Evolutionary conservation across 2,329 filamentous ascomycete species (phyloP), one percentile per base, ranked within the genome.

Genomic region (Pseudogymnoascus pannorum): DNA sequence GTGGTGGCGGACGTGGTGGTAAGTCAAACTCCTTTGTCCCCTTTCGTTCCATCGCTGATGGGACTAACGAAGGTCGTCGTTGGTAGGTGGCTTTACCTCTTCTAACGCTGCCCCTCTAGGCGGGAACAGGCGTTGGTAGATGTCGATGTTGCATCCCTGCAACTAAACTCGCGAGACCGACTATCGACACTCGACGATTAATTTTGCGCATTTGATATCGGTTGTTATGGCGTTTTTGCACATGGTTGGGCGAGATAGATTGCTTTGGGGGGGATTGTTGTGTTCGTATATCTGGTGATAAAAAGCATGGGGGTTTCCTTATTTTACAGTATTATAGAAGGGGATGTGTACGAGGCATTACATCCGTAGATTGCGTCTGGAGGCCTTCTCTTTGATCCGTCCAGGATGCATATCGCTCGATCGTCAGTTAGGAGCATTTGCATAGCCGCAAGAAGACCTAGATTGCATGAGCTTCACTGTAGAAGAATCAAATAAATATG

Each of bases 41-140:
- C 66, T 66, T 35, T 35, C 62, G 67, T 70, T 72, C 68, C 68
- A 70, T 72, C 69, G 64, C 65, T 67, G 69, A 71, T 70, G 70
- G 68, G 67, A 71, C 67, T 74, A 71, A 71, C 68, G 66, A 69
- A 71, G 68, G 70, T 35, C 14, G 75, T 64, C 71, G 74, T 63
- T 71, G 65, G 71, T 75, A 71, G 73, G 76, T 70, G 77, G 79
- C 66, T 84, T 77, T 73, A 82, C 81, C 72, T 78, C 79, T 68
- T 81, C 80, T 70, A 86, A 86, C 72, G 73, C 77, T 68, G 82
- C 82, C 66, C 81, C 82, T 61, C 74, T 86, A 66, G 82, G 82
- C 67, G 74, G 73, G 66, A 77, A 75, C 74, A 78, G 81, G 69
- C 80, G 81, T 72, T 86, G 83, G 83, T 85, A 81, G 67, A 70